phyloP scores from a whole-genome alignment of 306 rosid genomes.

The Purshia tridentata region DNA sequence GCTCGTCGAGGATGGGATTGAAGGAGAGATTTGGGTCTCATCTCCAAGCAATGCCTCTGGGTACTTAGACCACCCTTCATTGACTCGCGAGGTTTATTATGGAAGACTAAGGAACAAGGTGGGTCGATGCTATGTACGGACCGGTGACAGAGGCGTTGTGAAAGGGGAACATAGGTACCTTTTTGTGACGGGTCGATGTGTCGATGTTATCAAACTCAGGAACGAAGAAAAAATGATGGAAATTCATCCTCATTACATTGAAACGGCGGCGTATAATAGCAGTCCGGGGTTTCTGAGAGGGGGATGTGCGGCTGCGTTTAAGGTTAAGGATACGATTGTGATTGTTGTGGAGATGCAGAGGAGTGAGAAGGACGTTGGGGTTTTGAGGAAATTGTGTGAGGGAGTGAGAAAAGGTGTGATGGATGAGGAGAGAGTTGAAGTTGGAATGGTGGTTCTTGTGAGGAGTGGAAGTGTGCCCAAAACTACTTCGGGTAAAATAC shows the following conservation, averaged over 20 bases:
- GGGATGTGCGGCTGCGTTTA: constrained; percentile 61
- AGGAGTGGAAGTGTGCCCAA: constrained; percentile 57
- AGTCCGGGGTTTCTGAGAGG: constrained; percentile 49
- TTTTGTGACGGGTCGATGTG: constrained; percentile 61
- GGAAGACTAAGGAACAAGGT: constrained; percentile 40
- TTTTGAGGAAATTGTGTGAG: constrained; percentile 43
- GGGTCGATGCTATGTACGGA: constrained; percentile 48
- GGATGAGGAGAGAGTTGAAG: constrained; percentile 45
- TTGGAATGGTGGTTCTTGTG: constrained; percentile 66
- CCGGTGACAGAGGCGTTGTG: constrained; percentile 70
- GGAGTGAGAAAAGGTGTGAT: constrained; percentile 39
- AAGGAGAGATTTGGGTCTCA: constrained; percentile 86
- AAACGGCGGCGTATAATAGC: constrained; percentile 49
- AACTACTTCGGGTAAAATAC: constrained; percentile 78
- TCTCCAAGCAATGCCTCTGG: constrained; percentile 83
- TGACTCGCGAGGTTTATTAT: constrained; percentile 54
- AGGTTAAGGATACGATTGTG: constrained; percentile 24
- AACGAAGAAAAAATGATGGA: constrained; percentile 19
- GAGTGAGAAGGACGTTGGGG: constrained; percentile 9
- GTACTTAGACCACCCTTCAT: constrained; percentile 60
- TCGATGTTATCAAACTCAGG: constrained; percentile 45
- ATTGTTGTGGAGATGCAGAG: constrained; percentile 69
- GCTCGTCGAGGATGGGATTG: constrained; percentile 61
- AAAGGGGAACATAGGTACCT: constrained; percentile 59
- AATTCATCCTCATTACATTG: constrained; percentile 67